Evolutionary conservation across 192 early-diverging fungal species (phyloP), one percentile per base, ranked within the genome.

Genomic region (Kappamyces sp.): DNA sequence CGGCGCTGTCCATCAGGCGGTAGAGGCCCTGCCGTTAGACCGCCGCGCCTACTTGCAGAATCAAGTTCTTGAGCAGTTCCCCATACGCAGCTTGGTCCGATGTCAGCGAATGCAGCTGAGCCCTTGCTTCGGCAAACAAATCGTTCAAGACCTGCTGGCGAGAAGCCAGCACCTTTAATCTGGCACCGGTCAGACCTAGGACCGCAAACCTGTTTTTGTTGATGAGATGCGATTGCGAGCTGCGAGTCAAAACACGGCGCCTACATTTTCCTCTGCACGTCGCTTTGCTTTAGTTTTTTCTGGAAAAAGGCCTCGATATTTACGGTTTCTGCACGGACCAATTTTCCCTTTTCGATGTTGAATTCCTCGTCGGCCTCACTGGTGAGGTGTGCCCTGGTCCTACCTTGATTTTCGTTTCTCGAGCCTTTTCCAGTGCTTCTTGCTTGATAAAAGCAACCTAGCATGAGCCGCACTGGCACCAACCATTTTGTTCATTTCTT

Each of bases 301-400:
- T 92, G 85, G 79, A 91, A 99, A 60, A 88, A 84, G 61, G 89
- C 86, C 55, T 99, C 96, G 62, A 99, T 96, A 63, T 90, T 91
- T 68, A 97, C 80, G 15, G 93, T 89, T 73, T 99, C 96, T 73
- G 92, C 88, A 49, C 96, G 91, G 31, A 99, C 96, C 47, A 97
- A 84, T 72, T 99, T 99, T 72, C 91, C 96, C 81, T 93, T 93
- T 79, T 99, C 96, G 79, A 99, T 99, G 77, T 99, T 99, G 84
- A 97, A 99, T 67, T 99, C 96, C 64, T 99, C 96, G 72, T 99
- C 93, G 51, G 96, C 96, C 87, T 90, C 64, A 13, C 38, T 50
- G 64, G 1, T 34, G 58, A 35, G 32, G 58, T 5, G 39, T 32
- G 55, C 33, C 1, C 40, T 6, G 9, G 10, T 58, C 60, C 57